Percentiles rank a stretch among this genome's conserved stretches.
phyloP scores from a whole-genome alignment of 495 filamentous ascomycete species.

The Aspergillus haitiensis region DNA sequence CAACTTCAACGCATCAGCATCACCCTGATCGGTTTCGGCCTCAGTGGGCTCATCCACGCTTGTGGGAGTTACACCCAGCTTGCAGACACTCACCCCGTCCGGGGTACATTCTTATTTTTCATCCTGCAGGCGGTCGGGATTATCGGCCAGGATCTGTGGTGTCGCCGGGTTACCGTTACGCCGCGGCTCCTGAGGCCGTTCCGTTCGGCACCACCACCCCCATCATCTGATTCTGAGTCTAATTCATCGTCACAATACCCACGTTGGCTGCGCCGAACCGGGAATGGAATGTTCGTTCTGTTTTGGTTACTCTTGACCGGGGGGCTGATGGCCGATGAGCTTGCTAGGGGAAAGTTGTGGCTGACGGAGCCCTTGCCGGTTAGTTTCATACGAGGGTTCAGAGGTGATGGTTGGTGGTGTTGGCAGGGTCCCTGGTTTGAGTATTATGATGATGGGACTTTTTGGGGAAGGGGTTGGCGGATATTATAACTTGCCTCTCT shows the following conservation, averaged over 20 bases:
- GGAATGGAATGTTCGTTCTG: conserved; percentile 54
- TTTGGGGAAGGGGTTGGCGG: conserved; percentile 65
- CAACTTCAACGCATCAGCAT: conserved; percentile 28
- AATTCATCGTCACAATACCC: neutral
- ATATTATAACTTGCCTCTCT: conserved; percentile 29
- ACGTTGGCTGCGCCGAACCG: conserved; percentile 39
- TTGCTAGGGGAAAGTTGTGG: conserved; percentile 61
- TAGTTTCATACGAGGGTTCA: conserved; percentile 56
- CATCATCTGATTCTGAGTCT: neutral
- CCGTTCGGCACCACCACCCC: conserved; percentile 26
- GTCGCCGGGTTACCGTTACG: conserved; percentile 21
- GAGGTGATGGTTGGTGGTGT: conserved; percentile 58
- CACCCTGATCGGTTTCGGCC: conserved; percentile 53
- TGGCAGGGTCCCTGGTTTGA: conserved; percentile 54
- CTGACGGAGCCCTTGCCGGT: conserved; percentile 69
- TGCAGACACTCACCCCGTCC: conserved; percentile 41
- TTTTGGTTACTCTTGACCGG: conserved; percentile 61
- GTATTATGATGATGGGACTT: conserved; percentile 52
- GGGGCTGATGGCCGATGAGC: conserved; percentile 58
- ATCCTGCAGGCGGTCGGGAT: conserved; percentile 56
- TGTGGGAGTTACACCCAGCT: conserved; percentile 56
- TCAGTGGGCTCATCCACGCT: conserved; percentile 62
- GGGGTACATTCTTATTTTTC: conserved; percentile 56
- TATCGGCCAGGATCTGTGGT: conserved; percentile 45
- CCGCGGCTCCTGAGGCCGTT: conserved; percentile 27